Percentiles rank a stretch among this genome's conserved stretches.
These are phyloP conservation scores for Paradendryphiella salina DNA, from an alignment of 2,329 filamentous ascomycete species.

Conservation along the genomic window DNA sequence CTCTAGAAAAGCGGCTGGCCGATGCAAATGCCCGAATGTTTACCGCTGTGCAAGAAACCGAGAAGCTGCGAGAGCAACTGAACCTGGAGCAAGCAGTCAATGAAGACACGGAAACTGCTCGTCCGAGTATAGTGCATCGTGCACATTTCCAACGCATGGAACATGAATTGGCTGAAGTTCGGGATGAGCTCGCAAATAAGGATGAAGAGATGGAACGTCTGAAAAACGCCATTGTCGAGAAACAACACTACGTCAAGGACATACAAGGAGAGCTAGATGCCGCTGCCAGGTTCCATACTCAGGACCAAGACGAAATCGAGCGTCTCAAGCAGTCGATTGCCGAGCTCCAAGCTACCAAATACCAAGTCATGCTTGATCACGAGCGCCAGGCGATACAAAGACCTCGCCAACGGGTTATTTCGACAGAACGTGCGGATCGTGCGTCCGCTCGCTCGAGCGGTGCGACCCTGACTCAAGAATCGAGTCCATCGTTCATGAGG, in stretches of 20 bases:
- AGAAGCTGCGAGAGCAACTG: constrained; percentile 31
- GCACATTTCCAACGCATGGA: constrained; percentile 44
- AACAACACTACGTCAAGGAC: constrained; percentile 25
- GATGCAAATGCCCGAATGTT: constrained; percentile 38
- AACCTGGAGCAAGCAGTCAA: constrained; percentile 33
- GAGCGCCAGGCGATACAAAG: constrained; percentile 35
- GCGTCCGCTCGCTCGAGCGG: constrained; percentile 35
- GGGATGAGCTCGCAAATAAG: constrained; percentile 24
- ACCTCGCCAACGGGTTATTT: constrained; percentile 25
- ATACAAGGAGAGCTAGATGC: constrained; percentile 26
- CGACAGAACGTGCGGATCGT: constrained; percentile 28
- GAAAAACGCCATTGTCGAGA: constrained; percentile 17
- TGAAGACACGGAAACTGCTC: constrained; percentile 35
- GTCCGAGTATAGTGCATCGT: constrained; percentile 40
- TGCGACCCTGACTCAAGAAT: constrained; percentile 38
- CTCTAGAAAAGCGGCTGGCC: constrained; percentile 35
- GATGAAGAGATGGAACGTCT: constrained; percentile 29
- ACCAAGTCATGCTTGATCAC: constrained; percentile 40
- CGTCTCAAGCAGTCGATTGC: constrained; percentile 27
- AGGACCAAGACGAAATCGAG: constrained; percentile 35
- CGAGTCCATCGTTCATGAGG: constrained; percentile 20
- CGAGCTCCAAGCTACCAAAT: constrained; percentile 35
- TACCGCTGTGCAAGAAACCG: constrained; percentile 28
- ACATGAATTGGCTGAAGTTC: constrained; percentile 34
- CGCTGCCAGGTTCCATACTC: constrained; percentile 17